These are phyloP conservation scores for Chalciporus piperatoides DNA, from an alignment of 1,284 basidiomycete genomes.

Conservation along the genomic window DNA sequence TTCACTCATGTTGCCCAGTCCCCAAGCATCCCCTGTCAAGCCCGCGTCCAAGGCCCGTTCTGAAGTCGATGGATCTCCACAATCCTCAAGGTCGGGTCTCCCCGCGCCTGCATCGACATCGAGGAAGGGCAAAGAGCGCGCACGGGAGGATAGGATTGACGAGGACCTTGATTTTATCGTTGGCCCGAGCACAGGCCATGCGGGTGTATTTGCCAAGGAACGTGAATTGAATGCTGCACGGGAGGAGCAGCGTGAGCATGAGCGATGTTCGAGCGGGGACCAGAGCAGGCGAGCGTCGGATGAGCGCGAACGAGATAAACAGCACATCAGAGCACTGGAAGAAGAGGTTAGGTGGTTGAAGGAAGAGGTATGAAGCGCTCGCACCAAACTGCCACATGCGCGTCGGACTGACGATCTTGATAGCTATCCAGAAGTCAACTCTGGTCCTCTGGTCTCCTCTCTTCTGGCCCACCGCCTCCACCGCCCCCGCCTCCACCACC, in stretches of 20 bases:
- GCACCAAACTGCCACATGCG: neutral
- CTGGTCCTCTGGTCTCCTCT: conserved; percentile 21
- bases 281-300: conserved; percentile 28
- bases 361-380: conserved; percentile 49
- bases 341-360: conserved; percentile 59
- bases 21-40: conserved; percentile 28
- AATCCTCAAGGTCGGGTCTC: neutral
- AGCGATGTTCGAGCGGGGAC: conserved; percentile 27
- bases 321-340: conserved; percentile 61
- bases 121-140: conserved; percentile 52
- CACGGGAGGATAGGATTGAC: conserved; percentile 20
- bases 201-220: conserved; percentile 55
- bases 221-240: conserved; percentile 51
- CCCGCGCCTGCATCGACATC: neutral
- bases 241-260: conserved; percentile 44
- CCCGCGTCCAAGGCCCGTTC: conserved; percentile 9
- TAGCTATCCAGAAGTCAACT: conserved; percentile 45
- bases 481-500: conserved; percentile 48
- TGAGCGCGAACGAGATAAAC: conserved; percentile 55
- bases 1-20: conserved; percentile 38
- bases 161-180: conserved; percentile 22
- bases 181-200: conserved; percentile 42
- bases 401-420: conserved; percentile 3
- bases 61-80: conserved; percentile 8
- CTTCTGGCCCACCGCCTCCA: conserved; percentile 5